Percentiles rank a stretch among this genome's conserved stretches.
Conservation (phyloP, 2,329 filamentous ascomycete genomes). For the Claviceps digitariae region DNA sequence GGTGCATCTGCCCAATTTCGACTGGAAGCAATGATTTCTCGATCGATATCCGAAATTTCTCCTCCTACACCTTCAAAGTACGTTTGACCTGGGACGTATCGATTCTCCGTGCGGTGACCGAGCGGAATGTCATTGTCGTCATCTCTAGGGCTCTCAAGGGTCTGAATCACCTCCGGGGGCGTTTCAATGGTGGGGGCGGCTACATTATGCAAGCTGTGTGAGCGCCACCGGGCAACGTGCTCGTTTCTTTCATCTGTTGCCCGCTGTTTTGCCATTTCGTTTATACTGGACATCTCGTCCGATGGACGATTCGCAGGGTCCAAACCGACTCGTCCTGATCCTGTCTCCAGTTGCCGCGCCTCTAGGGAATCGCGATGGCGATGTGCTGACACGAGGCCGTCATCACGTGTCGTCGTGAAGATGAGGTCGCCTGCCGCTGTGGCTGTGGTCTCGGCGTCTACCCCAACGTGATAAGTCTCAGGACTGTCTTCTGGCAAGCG, state of each 20-base stretch:
- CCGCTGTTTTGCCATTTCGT: conserved; percentile 31
- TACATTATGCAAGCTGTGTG: conserved; percentile 18
- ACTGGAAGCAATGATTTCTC: conserved; percentile 34
- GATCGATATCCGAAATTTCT: conserved; percentile 30
- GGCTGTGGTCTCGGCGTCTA: conserved; percentile 1
- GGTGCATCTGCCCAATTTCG: conserved; percentile 38
- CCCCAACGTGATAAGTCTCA: conserved; percentile 13
- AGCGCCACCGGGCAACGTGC: conserved; percentile 38
- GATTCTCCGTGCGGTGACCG: conserved; percentile 36
- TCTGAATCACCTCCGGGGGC: conserved; percentile 12
- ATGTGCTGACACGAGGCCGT: conserved; percentile 9
- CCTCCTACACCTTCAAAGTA: conserved; percentile 33
- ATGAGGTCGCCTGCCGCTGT: conserved; percentile 26
- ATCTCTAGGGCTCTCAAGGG: conserved; percentile 9
- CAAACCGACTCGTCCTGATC: conserved; percentile 30
- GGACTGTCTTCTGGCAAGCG: conserved; percentile 25
- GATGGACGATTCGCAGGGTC: conserved; percentile 31
- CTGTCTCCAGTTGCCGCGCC: conserved; percentile 25
- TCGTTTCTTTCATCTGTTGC: conserved; percentile 32
- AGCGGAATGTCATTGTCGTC: conserved; percentile 30
- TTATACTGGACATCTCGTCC: conserved; percentile 32
- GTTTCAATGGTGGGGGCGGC: conserved; percentile 14
- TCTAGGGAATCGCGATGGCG: conserved; percentile 26
- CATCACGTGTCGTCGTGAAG: conserved; percentile 12
- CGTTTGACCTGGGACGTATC: conserved; percentile 31